Conservation (phyloP, 2,329 filamentous ascomycete genomes). For the Exophiala mesophila region DNA sequence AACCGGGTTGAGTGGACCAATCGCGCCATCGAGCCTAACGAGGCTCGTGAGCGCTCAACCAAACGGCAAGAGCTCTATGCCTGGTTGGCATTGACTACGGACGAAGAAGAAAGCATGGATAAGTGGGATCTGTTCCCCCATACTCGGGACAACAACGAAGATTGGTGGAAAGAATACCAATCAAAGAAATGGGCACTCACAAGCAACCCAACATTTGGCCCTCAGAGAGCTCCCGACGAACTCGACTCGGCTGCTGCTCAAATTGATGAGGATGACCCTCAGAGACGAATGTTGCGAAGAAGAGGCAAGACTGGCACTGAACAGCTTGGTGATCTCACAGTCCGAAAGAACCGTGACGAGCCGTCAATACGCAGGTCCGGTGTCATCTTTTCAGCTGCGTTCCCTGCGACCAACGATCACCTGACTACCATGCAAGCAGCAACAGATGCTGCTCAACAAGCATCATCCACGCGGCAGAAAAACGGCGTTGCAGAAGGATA, state of each 20-base stretch:
- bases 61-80: conserved; percentile 22
- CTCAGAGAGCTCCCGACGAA: conserved; percentile 5
- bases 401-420: conserved; percentile 14
- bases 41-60: conserved; percentile 6
- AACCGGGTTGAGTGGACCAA: conserved; percentile 1
- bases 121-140: conserved; percentile 24
- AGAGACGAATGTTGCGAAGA: background rate
- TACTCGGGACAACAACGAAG: conserved; percentile 8
- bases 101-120: conserved; percentile 21
- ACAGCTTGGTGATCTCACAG: background rate
- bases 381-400: conserved; percentile 8
- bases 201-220: conserved; percentile 9
- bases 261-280: background rate
- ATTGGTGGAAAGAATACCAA: conserved; percentile 18
- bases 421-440: background rate
- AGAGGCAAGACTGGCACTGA: background rate
- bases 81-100: conserved; percentile 15
- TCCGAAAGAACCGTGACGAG: background rate
- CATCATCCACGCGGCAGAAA: too few relatives aligned
- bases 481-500: too few relatives aligned
- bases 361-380: background rate
- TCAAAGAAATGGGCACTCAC: conserved; percentile 10
- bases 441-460: background rate
- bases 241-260: background rate
- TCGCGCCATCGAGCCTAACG: background rate